phyloP scores from a whole-genome alignment of 2,329 filamentous ascomycete genomes.

The Cryphonectria radicalis region DNA sequence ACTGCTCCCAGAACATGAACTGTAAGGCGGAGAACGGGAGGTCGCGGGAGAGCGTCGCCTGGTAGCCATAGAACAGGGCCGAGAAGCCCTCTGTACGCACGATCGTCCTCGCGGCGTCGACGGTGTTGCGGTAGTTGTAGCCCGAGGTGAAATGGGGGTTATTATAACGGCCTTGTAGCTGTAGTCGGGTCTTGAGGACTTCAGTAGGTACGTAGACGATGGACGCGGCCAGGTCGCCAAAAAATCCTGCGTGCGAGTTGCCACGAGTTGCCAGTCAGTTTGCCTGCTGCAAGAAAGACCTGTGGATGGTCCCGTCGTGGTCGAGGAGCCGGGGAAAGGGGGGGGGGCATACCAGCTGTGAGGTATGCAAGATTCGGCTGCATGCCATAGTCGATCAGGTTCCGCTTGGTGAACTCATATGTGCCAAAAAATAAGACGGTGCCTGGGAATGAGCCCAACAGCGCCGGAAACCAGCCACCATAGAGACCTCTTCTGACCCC shows the following conservation, averaged over 20 bases:
- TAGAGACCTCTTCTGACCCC: conserved; percentile 86
- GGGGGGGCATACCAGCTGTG: conserved; percentile 66
- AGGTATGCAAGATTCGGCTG: conserved; percentile 86
- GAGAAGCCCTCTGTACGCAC: conserved; percentile 78
- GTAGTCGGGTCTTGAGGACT: conserved; percentile 94
- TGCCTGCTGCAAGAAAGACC: neutral
- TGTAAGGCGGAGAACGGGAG: conserved; percentile 95
- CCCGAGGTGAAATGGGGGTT: conserved; percentile 93
- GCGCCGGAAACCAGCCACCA: conserved; percentile 88
- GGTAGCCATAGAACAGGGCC: conserved; percentile 95
- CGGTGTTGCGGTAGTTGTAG: conserved; percentile 90
- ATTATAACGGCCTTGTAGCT: conserved; percentile 92
- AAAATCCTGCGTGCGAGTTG: conserved; percentile 66
- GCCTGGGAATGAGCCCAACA: conserved; percentile 89
- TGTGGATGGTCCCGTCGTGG: neutral
- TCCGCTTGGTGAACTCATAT: conserved; percentile 93
- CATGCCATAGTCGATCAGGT: conserved; percentile 82
- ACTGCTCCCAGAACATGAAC: conserved; percentile 98
- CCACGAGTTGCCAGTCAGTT: neutral
- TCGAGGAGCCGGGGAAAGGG: too few relatives aligned
- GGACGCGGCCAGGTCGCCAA: conserved; percentile 90
- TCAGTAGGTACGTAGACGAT: conserved; percentile 96
- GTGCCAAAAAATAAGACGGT: conserved; percentile 95
- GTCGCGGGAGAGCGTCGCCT: conserved; percentile 91
- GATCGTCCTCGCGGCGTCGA: conserved; percentile 86